Evolutionary conservation across 202 grass and related monocot genomes (phyloP), one percentile per base, ranked within the genome.

Genomic region (Alloteropsis angusta): DNA sequence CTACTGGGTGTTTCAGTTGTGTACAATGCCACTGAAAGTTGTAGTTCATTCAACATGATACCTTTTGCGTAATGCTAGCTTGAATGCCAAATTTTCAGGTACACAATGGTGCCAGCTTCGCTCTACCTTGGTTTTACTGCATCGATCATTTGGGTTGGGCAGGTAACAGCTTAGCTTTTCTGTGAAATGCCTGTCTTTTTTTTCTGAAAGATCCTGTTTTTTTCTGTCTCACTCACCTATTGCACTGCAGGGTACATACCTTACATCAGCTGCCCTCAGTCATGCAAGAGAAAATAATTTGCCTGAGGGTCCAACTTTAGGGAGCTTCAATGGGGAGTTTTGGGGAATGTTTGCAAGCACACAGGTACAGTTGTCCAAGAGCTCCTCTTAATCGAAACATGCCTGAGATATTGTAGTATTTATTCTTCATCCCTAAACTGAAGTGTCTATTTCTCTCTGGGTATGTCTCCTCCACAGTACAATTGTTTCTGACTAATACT

Each of bases 301-400:
- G 76, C 82, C 82, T 10, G 88, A 93, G 76, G 90, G 84, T 7
- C 87, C 37, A 7, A 85, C 88, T 52, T 82, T 97, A 60, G 90
- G 93, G n/a, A 78, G 23, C 57, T 97, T 97, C 68, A 97, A 85
- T 70, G 93, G 93, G 77, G 88, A 93, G 74, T 97, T 97, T 72
- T 97, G 93, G 93, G 86, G 84, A 82, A 21, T 93, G 66, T 84
- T 82, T 59, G 90, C 86, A 71, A 75, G 75, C 72, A 92, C 92
- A 3, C 93, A 97, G 86, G 88, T 97, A 73, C 35, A 34, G 5
- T 12, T 17, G 6, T 81, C 23, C 66, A 68, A 41, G 36, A 35
- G 18, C 4, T 56, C 19, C 35, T 81, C 10, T 44, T 28, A 71
- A 25, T 30, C 1, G 3, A 47, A 65, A 79, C 5, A 26, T 63